Evolutionary conservation across 495 filamentous ascomycete genomes (phyloP), one percentile per base, ranked within the genome.

Genomic region (Penicillium lagena): DNA sequence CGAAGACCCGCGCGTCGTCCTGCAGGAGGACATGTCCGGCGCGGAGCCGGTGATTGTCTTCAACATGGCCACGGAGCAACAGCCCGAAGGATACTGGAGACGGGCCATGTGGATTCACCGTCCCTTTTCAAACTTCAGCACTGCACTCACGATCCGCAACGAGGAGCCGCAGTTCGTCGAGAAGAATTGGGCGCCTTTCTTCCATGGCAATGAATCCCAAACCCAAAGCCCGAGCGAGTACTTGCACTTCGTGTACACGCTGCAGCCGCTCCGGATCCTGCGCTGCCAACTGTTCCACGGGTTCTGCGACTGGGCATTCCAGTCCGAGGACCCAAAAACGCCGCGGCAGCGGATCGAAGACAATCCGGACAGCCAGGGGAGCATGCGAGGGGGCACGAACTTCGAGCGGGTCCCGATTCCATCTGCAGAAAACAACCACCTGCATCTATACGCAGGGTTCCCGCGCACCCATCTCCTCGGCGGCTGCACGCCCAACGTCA

Each of bases 171-270:
- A 28, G 14, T 1, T 7, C 1, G 33, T 22, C 27, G 41, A 43
- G 32, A 43, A 36, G 17, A 43, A 43, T 34, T 43, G 41, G 41
- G 41, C 41, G 9, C 41, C 41, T 2, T 43, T 43, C 15, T 43
- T 43, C 41, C 31, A 37, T 17, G 17, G 15, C 7, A 14, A 27
- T 17, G 7, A 17, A 9, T 35, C 41, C 10, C 14, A 28, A 13
- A 12, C 9, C 12, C 31, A 11, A 0, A 14, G 11, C 7, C 41
- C 41, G 12, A 43, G 41, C 15, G 32, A 35, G 32, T 14, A 43
- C 14, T 22, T 43, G 12, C 35, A 36, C 33, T 43, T 43, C 33
- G 32, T 43, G 12, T 43, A 43, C 10, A 43, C 34, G 34, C 11
- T 44, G 9, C 34, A 44, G 5, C 33, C 42, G 34, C 42, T 44